These are phyloP conservation scores for Pseudomonodictys pantanalensis DNA, from an alignment of 495 filamentous ascomycete species.

Conservation along the genomic window DNA sequence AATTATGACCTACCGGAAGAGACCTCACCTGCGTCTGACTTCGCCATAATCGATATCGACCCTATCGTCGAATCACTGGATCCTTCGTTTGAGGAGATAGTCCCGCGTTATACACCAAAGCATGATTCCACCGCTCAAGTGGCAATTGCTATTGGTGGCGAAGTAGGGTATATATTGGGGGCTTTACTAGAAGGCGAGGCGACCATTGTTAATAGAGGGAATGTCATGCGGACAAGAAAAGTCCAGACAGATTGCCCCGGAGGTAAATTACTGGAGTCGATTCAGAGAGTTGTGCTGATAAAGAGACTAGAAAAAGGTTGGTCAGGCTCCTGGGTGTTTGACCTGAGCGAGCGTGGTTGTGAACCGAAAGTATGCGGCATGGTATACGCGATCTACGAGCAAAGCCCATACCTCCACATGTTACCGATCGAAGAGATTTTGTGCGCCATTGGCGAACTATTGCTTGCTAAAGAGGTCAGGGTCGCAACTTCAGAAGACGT, in stretches of 20 bases:
- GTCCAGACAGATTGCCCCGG: background rate
- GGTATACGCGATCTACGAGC: background rate
- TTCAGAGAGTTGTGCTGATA: background rate
- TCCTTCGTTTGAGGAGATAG: background rate
- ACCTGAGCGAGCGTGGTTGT: too few relatives aligned
- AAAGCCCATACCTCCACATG: background rate
- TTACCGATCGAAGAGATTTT: background rate
- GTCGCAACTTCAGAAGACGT: too few relatives aligned
- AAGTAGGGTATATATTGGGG: too few relatives aligned
- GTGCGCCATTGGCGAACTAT: too few relatives aligned
- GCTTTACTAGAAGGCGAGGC: too few relatives aligned
- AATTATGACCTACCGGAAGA: background rate
- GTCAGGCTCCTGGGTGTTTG: background rate
- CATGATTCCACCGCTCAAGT: background rate
- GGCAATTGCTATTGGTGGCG: too few relatives aligned
- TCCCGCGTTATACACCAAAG: background rate
- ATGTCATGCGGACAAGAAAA: too few relatives aligned
- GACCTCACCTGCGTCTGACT: background rate
- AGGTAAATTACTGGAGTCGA: background rate
- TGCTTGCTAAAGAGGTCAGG: too few relatives aligned
- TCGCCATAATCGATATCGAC: background rate
- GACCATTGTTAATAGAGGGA: too few relatives aligned
- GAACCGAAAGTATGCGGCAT: background rate
- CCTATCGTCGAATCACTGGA: background rate
- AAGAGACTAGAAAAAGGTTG: background rate